Evolutionary conservation across 768 basidiomycete genomes (phyloP).

Genomic region (Collybia mongolica): DNA sequence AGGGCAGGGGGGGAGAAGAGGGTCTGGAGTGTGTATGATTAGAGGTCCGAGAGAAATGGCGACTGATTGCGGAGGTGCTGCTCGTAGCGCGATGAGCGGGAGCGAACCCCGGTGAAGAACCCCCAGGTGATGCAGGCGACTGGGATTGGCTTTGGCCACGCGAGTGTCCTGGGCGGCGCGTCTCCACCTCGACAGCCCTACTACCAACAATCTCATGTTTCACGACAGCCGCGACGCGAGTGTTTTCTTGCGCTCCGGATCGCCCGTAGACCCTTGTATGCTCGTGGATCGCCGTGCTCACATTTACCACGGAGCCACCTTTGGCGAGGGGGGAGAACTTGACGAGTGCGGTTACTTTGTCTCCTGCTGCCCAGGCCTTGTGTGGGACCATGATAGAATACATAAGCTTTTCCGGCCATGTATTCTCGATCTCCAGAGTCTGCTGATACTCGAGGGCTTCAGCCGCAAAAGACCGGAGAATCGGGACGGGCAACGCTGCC

Average conservation of each 20-base stretch:
- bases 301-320: slow-evolving; percentile 69
- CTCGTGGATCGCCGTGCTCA: slow-evolving; percentile 74
- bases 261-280: slow-evolving; percentile 60
- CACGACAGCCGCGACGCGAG: slow-evolving; percentile 55
- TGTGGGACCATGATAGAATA: slow-evolving; percentile 92
- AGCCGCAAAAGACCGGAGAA: slow-evolving; percentile 71
- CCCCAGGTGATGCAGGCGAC: slow-evolving; percentile 10
- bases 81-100: neutral
- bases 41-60: neutral
- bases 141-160: slow-evolving; percentile 5
- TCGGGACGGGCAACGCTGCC: slow-evolving; percentile 54
- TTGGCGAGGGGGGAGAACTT: slow-evolving; percentile 89
- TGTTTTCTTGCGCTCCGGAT: slow-evolving; percentile 56
- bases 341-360: slow-evolving; percentile 74
- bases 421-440: slow-evolving; percentile 93
- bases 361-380: slow-evolving; percentile 94
- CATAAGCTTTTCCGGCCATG: slow-evolving; percentile 98
- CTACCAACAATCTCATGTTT: slow-evolving; percentile 72
- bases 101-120: slow-evolving; percentile 3
- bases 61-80: slow-evolving; percentile 7
- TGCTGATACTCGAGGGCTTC: slow-evolving; percentile 96
- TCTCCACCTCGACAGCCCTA: slow-evolving; percentile 40
- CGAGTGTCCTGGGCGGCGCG: slow-evolving; percentile 18
- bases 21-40: neutral
- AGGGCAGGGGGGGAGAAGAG: neutral